Base-by-base conservation (phyloP, 257 asterid species). In the Phtheirospermum japonicum region DNA sequence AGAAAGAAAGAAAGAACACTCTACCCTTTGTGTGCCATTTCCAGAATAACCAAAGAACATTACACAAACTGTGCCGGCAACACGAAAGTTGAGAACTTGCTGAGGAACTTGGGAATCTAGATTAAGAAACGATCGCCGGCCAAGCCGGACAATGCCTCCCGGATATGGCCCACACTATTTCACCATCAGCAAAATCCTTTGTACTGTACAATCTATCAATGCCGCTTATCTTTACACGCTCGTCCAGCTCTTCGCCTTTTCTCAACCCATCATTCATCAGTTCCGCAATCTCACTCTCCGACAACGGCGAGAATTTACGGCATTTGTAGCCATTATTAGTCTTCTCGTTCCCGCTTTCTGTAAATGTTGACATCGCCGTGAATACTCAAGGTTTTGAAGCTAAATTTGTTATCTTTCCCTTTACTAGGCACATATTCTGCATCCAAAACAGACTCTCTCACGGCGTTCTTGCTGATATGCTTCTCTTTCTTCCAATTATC, bases 41-140 rank as follows among this genome's bases (percentile, higher is more conserved):
- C 96, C 96, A 7, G 96, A 93, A 80, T 87, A 89, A 36, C 97
- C 99, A 71, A 93, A 93, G 76, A 93, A 93, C 99, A 93, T 93
- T n/a, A 93, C 99, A 59, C 96, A 89, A 68, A 78, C 76, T 8
- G 97, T 65, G 17, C 88, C 84, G 28, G 74, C 53, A 77, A 83
- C 70, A 16, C 88, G 82, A 66, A 73, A 89, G 68, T 78, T 87
- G 69, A 75, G 70, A 80, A 93, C 95, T 70, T 93, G 89, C 57
- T 65, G 88, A 0, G 99, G 99, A 70, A 83, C 85, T 71, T 93
- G 99, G 4, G 76, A 75, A 49, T 75, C 80, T n/a, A 86, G 87
- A 81, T 89, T 79, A 56, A 93, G 97, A 61, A n/a, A 93, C 94
- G 52, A 93, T 82, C 13, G 96, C 97, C 4, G 99, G 99, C 99